phyloP scores from a whole-genome alignment of 2,329 filamentous ascomycete species.

The Phyllosticta citribraziliensis region DNA sequence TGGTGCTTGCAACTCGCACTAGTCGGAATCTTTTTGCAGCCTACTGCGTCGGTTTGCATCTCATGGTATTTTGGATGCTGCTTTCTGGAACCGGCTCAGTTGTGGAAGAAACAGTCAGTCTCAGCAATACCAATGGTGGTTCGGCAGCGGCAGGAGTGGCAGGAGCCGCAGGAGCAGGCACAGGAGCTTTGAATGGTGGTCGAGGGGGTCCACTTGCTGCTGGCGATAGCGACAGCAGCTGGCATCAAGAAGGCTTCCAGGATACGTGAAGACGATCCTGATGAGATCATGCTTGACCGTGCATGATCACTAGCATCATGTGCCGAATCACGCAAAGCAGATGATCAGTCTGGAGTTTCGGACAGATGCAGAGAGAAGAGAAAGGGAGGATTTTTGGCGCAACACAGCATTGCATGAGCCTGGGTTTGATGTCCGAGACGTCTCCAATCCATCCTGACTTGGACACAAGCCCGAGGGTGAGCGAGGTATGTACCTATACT shows the following conservation, averaged over 20 bases:
- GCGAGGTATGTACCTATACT: background rate
- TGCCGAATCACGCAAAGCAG: background rate
- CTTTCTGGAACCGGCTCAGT: conserved; percentile 71
- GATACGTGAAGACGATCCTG: conserved; percentile 11
- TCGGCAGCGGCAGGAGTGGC: conserved; percentile 20
- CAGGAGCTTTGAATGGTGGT: background rate
- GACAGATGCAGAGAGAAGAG: background rate
- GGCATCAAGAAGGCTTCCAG: conserved; percentile 29
- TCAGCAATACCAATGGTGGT: conserved; percentile 13
- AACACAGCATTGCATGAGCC: background rate
- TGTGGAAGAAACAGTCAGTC: conserved; percentile 46
- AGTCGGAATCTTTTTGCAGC: conserved; percentile 89
- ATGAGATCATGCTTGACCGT: background rate
- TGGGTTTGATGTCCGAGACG: background rate
- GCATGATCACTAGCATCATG: background rate
- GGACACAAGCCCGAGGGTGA: background rate
- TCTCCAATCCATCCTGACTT: background rate
- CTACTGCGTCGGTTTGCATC: conserved; percentile 81
- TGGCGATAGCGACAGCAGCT: conserved; percentile 19
- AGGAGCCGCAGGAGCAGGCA: conserved; percentile 21
- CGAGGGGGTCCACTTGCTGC: conserved; percentile 18
- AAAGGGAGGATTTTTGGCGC: background rate
- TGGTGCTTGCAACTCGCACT: conserved; percentile 80
- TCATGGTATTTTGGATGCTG: conserved; percentile 76
- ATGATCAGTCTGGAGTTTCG: background rate